Conservation (phyloP, 441 rosid species). For the Populus hybrid region DNA sequence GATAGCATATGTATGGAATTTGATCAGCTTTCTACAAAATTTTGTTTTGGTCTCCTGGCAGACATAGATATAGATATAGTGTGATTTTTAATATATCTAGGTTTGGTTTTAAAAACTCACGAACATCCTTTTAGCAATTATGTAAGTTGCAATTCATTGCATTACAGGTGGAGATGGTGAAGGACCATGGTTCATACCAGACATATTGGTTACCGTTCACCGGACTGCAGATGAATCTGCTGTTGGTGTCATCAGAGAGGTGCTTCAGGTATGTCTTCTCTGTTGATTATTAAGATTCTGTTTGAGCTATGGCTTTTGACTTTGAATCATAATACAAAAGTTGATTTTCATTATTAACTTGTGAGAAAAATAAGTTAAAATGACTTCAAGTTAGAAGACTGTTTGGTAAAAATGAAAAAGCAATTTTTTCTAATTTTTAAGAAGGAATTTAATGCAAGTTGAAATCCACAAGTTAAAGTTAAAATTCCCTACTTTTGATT, state of each 20-base stretch:
- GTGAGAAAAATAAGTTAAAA: too few species aligned
- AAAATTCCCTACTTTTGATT: too few species aligned
- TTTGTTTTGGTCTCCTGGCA: background rate
- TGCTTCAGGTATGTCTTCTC: slow-evolving; percentile 56
- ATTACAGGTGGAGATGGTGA: slow-evolving; percentile 79
- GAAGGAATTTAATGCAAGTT: too few species aligned
- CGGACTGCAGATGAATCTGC: slow-evolving; percentile 60
- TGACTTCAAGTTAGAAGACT: too few species aligned
- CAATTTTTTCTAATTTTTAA: too few species aligned
- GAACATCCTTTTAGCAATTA: background rate
- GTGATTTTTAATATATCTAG: too few species aligned
- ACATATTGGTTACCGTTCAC: slow-evolving; percentile 74
- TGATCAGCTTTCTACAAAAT: background rate
- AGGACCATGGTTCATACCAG: slow-evolving; percentile 86
- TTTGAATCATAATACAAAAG: too few species aligned
- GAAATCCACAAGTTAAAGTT: too few species aligned
- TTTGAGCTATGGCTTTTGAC: too few species aligned
- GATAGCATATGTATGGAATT: background rate
- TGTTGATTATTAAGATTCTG: background rate
- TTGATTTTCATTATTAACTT: too few species aligned
- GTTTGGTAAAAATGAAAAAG: too few species aligned
- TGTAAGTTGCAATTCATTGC: background rate
- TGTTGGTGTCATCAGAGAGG: slow-evolving; percentile 77
- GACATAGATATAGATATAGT: too few species aligned
- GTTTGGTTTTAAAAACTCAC: background rate